Evolutionary conservation across 306 rosid species (phyloP), one percentile per base, ranked within the genome.

Genomic region (Boehmeria nivea): DNA sequence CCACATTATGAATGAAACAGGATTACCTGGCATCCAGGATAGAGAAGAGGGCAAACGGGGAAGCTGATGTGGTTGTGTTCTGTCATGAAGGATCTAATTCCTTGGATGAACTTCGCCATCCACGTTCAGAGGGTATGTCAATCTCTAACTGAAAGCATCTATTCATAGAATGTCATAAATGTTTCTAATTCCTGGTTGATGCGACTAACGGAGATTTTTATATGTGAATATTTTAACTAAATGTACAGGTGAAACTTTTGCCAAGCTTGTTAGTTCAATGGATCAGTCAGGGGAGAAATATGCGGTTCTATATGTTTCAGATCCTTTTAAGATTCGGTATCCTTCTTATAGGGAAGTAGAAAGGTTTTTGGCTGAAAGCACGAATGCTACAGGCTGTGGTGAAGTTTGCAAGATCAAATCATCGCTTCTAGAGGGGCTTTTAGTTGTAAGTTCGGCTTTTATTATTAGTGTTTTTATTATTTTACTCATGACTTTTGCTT

Each of bases 401-500:
- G 76, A 64, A 66, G 87, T 91, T 69, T 91, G 98, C 78, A 83
- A 76, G 65, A 57, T 87, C 66, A 87, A 87, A 69, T 76, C 98
- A 49, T 87, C 96, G n/a, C 96, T 91, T 75, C 69, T 91, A 54
- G 96, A 91, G 70, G 98, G 98, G 53, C 44, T 91, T 65, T 58
- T 91, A 6, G 98, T 91, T 58, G 98, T 91, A 79, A 78, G 93
- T 53, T 59, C 66, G 20, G 51, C 36, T 31, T 31, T 6, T 10
- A 31, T 31, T 31, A 31, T n/a, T n/a, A n/a, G n/a, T 31, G 36
- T 31, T 31, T 31, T 31, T 10, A 1, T 31, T 10, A 31, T 10
- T n/a, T n/a, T n/a, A n/a, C n/a, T n/a, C n/a, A n/a, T n/a, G n/a
- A n/a, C n/a, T n/a, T n/a, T n/a, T n/a, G n/a, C n/a, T n/a, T n/a